phyloP scores from a whole-genome alignment of 2,329 filamentous ascomycete species.

The Fusarium guadeloupense region DNA sequence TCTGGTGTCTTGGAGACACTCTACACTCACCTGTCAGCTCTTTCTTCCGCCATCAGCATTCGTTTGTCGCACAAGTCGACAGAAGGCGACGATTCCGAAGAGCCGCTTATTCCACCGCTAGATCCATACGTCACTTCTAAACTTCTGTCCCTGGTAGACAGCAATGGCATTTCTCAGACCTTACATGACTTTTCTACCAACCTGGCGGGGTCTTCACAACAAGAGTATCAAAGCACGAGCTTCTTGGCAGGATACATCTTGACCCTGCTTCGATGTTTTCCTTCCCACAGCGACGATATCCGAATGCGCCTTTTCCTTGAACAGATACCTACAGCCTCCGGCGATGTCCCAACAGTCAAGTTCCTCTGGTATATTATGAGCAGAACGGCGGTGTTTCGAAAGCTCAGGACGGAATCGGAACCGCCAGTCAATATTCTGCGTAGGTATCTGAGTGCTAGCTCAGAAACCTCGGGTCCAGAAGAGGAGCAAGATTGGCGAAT shows the following conservation, averaged over 20 bases:
- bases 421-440: constrained; percentile 43
- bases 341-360: constrained; percentile 66
- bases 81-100: constrained; percentile 26
- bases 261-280: constrained; percentile 86
- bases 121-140: constrained; percentile 70
- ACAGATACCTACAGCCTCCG: constrained; percentile 52
- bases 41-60: constrained; percentile 61
- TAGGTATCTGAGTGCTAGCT: constrained; percentile 46
- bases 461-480: constrained; percentile 26
- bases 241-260: constrained; percentile 86
- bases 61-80: constrained; percentile 48
- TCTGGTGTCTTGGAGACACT: constrained; percentile 60
- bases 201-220: constrained; percentile 44
- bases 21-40: constrained; percentile 62
- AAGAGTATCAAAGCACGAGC: constrained; percentile 59
- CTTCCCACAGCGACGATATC: constrained; percentile 83
- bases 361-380: constrained; percentile 81
- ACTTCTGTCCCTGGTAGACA: constrained; percentile 76
- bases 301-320: constrained; percentile 89
- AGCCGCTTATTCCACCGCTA: constrained; percentile 45
- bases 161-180: constrained; percentile 71
- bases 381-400: constrained; percentile 53
- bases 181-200: constrained; percentile 48
- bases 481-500: constrained; percentile 79
- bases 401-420: constrained; percentile 45